These are phyloP conservation scores for Pinus albicaulis DNA, from an alignment of 75 land plant genomes.

Conservation along the genomic window DNA sequence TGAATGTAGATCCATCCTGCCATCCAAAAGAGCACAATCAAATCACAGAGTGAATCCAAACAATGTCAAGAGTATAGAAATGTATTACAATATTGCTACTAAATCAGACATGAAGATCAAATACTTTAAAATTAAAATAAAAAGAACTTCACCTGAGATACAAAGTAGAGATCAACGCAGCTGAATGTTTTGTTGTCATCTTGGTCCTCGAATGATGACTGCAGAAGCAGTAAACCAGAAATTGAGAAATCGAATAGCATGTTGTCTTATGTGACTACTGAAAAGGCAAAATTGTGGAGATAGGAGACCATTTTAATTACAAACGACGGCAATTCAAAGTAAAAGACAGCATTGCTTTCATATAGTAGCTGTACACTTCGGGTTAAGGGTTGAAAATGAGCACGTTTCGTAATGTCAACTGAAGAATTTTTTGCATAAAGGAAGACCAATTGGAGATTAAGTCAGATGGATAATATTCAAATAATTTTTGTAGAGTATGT, in stretches of 20 bases:
- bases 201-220: conserved; percentile 85
- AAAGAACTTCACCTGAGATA: conserved; percentile 68
- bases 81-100: not conserved
- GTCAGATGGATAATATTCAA: not conserved
- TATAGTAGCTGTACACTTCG: not conserved
- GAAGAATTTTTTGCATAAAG: not conserved
- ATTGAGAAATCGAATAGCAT: too few species aligned
- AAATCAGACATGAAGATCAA: not conserved
- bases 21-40: conserved; percentile 4
- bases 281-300: not conserved
- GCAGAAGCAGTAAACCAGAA: conserved; percentile 10
- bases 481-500: not conserved
- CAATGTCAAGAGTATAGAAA: not conserved
- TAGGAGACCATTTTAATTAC: not conserved
- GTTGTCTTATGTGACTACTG: too few species aligned
- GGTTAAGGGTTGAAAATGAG: not conserved
- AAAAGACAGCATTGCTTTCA: not conserved
- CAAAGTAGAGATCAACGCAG: conserved; percentile 95
- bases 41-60: not conserved
- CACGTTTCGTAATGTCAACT: not conserved
- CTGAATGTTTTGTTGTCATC: conserved; percentile 66
- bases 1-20: conserved; percentile 96
- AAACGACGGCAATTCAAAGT: not conserved
- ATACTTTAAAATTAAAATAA: not conserved
- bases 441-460: not conserved